Evolutionary conservation across 2,329 filamentous ascomycete species (phyloP), one percentile per base, ranked within the genome.

Genomic region (Sclerotinia spermophila): DNA sequence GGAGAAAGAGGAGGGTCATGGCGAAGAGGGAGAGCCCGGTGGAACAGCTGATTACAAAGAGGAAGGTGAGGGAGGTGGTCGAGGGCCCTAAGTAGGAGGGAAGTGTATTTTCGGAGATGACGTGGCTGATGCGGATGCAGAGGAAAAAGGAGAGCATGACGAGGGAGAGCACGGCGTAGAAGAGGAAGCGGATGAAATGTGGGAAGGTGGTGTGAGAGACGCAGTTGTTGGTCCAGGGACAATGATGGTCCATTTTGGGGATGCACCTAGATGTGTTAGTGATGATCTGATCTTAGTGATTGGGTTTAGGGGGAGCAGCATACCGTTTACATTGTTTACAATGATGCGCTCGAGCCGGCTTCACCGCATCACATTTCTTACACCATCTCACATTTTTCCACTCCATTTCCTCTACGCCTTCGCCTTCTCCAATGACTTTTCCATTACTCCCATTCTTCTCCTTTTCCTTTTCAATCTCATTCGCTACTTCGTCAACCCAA

Each of bases 181-280:
- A 79, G 58, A 96, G 83, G 82, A 96, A 95, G 76, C 92, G 91
- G 61, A 94, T 74, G 80, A 96, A 96, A 81, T 95, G 90, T 11
- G 93, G 92, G 76, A 94, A 92, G 1, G 91, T 94, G 72, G 89
- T 90, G 80, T 94, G 87, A 19, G 91, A 94, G 68, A 96, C 91
- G 82, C 93, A 96, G 81, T 94, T 95, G 72, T 82, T 83, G 5
- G 92, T 95, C 92, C 92, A 96, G 3, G 92, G 92, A 78, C 92
- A 96, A 82, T 96, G 92, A 81, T 94, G 91, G 81, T 94, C 92
- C 92, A 94, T 94, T 81, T 89, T 91, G 51, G 91, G 90, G 64
- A 94, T 87, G 80, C 92, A 94, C 76, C 83, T 85, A 35, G n/a
- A 40, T 1, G 1, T 27, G 68, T 73, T 35, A 76, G 67, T 51